Conservation (phyloP, 768 basidiomycete species). For the Agaricus blazei region DNA sequence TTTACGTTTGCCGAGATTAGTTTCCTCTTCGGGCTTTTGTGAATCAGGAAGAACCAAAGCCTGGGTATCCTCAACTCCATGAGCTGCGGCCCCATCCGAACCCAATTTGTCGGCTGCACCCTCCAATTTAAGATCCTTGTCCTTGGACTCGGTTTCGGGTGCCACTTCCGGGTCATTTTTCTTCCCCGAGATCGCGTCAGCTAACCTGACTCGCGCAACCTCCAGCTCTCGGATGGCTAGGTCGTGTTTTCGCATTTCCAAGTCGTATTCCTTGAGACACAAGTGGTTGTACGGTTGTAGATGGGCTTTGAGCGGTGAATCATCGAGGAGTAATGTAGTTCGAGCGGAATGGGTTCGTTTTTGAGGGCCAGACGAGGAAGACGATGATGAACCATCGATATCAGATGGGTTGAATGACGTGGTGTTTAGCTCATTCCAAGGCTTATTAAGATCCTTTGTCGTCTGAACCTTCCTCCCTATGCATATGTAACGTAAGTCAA, state of each 20-base stretch:
- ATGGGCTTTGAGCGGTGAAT: constrained; percentile 50
- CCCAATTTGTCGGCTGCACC: not conserved
- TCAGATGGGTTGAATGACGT: not conserved
- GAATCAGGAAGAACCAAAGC: not conserved
- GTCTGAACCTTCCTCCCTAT: constrained; percentile 47
- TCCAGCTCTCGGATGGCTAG: constrained; percentile 16
- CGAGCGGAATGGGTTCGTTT: constrained; percentile 32
- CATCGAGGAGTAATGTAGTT: constrained; percentile 47
- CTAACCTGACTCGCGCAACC: not conserved
- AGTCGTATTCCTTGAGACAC: constrained; percentile 66
- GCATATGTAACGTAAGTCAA: not conserved
- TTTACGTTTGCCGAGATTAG: constrained; percentile 12
- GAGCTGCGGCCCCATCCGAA: not conserved
- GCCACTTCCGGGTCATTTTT: not conserved
- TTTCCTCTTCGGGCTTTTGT: not conserved
- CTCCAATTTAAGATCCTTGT: no score
- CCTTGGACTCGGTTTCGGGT: no score
- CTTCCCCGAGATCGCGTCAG: not conserved
- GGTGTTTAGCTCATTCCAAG: constrained; percentile 44
- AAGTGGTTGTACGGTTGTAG: constrained; percentile 82
- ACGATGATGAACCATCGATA: constrained; percentile 10
- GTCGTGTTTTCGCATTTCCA: constrained; percentile 31
- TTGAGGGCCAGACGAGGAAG: not conserved
- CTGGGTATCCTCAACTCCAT: not conserved
- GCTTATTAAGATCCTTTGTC: constrained; percentile 69